These are phyloP conservation scores for Annulohypoxylon stygium DNA, from an alignment of 495 filamentous ascomycete genomes.

Conservation along the genomic window DNA sequence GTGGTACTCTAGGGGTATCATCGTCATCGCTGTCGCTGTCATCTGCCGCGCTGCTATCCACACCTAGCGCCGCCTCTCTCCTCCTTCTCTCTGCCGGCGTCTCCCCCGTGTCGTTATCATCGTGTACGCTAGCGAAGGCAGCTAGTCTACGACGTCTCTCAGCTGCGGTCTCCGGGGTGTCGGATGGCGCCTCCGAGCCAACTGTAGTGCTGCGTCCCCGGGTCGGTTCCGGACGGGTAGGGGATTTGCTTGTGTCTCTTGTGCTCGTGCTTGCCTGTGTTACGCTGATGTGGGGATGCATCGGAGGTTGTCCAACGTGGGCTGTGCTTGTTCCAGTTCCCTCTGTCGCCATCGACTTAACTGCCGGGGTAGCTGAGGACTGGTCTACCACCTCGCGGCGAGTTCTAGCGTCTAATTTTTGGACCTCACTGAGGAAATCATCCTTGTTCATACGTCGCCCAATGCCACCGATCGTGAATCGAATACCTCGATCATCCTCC, in stretches of 20 bases:
- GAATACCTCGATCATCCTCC: slow-evolving; percentile 81
- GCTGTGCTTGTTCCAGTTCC: slow-evolving; percentile 43
- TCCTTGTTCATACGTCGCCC: slow-evolving; percentile 86
- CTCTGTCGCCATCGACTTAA: slow-evolving; percentile 70
- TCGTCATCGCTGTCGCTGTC: slow-evolving; percentile 75
- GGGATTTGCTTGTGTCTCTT: slow-evolving; percentile 33
- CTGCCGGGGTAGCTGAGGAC: slow-evolving; percentile 69
- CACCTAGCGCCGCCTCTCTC: slow-evolving; percentile 86
- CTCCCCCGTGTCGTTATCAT: slow-evolving; percentile 69
- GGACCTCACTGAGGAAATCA: slow-evolving; percentile 89
- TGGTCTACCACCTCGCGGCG: slow-evolving; percentile 78
- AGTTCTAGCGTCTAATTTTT: slow-evolving; percentile 80
- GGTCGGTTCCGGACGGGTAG: slow-evolving; percentile 20
- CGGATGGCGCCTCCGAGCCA: slow-evolving; percentile 32
- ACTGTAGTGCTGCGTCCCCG: slow-evolving; percentile 43
- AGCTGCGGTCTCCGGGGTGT: slow-evolving; percentile 55
- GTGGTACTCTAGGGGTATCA: slow-evolving; percentile 64
- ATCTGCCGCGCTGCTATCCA: slow-evolving; percentile 61
- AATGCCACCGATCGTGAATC: slow-evolving; percentile 84
- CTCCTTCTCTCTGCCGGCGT: slow-evolving; percentile 86
- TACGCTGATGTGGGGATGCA: slow-evolving; percentile 46
- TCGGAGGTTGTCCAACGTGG: slow-evolving; percentile 32
- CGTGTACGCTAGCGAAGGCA: slow-evolving; percentile 52
- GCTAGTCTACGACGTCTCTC: slow-evolving; percentile 60
- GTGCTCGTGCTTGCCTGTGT: slow-evolving; percentile 43